A percentile compares a stretch with the other conserved stretches of the same genome.
These are phyloP conservation scores for Phytopythium boreale DNA, from an alignment of 352 stramenopile species.

Conservation along the genomic window DNA sequence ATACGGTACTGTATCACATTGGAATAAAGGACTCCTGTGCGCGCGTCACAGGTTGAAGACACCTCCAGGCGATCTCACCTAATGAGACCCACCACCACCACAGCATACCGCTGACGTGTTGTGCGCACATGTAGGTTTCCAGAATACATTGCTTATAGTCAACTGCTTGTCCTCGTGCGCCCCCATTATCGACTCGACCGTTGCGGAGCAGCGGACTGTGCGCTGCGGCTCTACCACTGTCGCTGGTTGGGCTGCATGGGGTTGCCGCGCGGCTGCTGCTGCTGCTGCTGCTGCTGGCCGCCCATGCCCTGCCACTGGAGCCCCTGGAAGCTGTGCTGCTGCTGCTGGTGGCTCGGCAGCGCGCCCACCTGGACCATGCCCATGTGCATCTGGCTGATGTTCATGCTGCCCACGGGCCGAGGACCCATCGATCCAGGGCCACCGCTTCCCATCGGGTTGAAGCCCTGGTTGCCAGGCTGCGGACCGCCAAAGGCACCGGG, in stretches of 20 bases:
- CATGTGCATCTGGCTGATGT: constrained; percentile 86
- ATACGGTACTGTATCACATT: not conserved
- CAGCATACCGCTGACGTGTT: not conserved
- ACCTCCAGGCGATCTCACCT: not conserved
- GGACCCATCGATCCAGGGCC: constrained; percentile 39
- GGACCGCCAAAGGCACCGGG: constrained; percentile 18
- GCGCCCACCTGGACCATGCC: constrained; percentile 36
- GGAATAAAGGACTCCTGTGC: not conserved
- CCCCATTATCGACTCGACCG: not conserved
- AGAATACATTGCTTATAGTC: constrained; percentile 1
- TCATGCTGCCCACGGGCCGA: constrained; percentile 54
- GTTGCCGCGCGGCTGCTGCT: constrained; percentile 54
- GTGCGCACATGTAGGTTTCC: not conserved
- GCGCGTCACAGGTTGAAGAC: constrained; percentile 10
- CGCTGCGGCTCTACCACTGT: constrained; percentile 27
- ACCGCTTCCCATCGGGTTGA: constrained; percentile 38
- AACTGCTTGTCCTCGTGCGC: not conserved
- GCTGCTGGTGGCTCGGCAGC: constrained; percentile 33
- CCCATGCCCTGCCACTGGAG: constrained; percentile 85
- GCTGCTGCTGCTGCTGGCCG: constrained; percentile 45
- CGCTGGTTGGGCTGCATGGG: constrained; percentile 47
- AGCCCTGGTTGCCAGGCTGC: constrained; percentile 22
- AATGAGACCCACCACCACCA: not conserved
- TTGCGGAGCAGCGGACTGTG: not conserved
- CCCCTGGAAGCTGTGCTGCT: constrained; percentile 79